Base-by-base conservation (phyloP, 2,329 filamentous ascomycete species). In the Trichothecium sympodiale region DNA sequence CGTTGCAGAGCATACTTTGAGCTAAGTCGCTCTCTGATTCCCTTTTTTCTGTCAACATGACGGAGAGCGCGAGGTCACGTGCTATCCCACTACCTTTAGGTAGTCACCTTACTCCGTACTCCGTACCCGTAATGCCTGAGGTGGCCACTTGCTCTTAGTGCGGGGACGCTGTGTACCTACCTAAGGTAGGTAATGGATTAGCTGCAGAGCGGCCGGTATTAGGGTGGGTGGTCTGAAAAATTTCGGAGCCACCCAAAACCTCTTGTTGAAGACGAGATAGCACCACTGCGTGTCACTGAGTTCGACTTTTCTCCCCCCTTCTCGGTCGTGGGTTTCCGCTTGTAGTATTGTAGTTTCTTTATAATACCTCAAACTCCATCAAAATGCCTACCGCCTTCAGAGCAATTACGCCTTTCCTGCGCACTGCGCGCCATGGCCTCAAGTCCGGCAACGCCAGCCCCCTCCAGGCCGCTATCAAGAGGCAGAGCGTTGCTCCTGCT, bases 331-430 rank as follows among this genome's bases (percentile, higher is more conserved):
- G 34, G 26, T 15, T 36, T 20, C 31, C 34, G 29, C 37, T 35
- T 46, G 48, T 29, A 33, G 35, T 43, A 39, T 45, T 47, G 37
- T 39, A 46, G 33, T 45, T 49, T 25, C 20, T 25, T 25, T 25
- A 6, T 25, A 25, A 25, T 25, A 6, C 20, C 20, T 10, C 20
- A 39, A 40, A 47, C n/a, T n/a, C n/a, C n/a, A 46, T 46, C 67
- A 82, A 61, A 55, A 94, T 93, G 83, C 80, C 86, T 62, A 74
- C 74, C 56, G 77, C 91, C 56, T 74, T 86, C 59, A 79, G 86
- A 69, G 77, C 81, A 43, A 56, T 86, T 52, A 75, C 77, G 63
- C 80, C 85, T 52, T 79, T 94, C 54, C 62, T 91, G 65, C 83
- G 84, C 69, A 83, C 86, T 47, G 81, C 83, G 61, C 81, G 85